Evolutionary conservation across 164 flowering plant species (phyloP).

Genomic region (Aristolochia fimbriata): DNA sequence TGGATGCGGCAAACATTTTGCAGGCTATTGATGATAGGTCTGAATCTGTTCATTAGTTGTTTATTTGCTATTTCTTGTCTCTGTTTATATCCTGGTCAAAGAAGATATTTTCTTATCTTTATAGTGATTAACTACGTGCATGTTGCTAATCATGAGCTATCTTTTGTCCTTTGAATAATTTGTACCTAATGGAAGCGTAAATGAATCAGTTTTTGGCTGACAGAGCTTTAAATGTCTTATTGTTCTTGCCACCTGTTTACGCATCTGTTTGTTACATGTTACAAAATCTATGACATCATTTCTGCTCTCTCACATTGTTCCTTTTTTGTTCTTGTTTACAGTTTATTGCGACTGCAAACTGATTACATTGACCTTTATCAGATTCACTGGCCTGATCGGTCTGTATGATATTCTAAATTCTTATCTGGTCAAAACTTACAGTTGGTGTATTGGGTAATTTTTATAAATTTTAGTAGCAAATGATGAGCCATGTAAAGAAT

Average conservation of each 20-base stretch:
- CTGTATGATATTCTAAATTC: slow-evolving; percentile 28
- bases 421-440: neutral
- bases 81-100: too few relatives aligned
- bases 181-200: too few relatives aligned
- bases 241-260: too few relatives aligned
- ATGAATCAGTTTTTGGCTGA: too few relatives aligned
- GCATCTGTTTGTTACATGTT: too few relatives aligned
- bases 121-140: too few relatives aligned
- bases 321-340: slow-evolving; percentile 19
- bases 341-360: slow-evolving; percentile 46
- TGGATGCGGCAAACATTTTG: slow-evolving; percentile 53
- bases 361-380: slow-evolving; percentile 86
- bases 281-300: too few relatives aligned
- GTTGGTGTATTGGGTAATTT: neutral
- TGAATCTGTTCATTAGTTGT: slow-evolving; percentile 1
- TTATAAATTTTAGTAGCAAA: neutral
- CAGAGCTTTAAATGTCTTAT: too few relatives aligned
- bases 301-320: too few relatives aligned
- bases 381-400: slow-evolving; percentile 96
- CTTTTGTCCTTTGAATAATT: too few relatives aligned
- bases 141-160: too few relatives aligned
- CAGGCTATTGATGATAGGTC: slow-evolving; percentile 74
- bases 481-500: neutral
- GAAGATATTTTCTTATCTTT: too few relatives aligned
- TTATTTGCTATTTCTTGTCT: neutral